A percentile compares a stretch with the other conserved stretches of the same genome.
Conservation (phyloP, 78 protist genomes). For the Trichosphaerium sp. region DNA sequence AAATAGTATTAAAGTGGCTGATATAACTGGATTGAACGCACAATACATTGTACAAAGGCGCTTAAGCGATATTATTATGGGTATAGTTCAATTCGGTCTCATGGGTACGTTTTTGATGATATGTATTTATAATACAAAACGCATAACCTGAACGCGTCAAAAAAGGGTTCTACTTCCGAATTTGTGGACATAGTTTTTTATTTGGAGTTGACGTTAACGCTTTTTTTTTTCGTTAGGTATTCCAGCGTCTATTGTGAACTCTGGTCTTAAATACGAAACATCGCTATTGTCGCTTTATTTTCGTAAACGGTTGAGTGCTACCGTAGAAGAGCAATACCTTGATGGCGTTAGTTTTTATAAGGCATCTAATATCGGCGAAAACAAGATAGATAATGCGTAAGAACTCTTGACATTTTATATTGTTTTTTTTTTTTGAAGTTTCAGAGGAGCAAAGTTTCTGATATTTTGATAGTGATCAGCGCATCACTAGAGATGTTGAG, state of each 20-base stretch:
- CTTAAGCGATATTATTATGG: conserved; percentile 31
- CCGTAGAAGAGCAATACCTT: conserved; percentile 37
- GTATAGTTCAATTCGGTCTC: conserved; percentile 34
- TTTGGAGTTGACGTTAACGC: too few relatives aligned
- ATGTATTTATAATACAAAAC: too few relatives aligned
- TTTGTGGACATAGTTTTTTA: too few relatives aligned
- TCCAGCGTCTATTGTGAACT: conserved; percentile 41
- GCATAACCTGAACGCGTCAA: too few relatives aligned
- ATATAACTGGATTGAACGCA: conserved; percentile 47
- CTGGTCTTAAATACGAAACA: conserved; percentile 37
- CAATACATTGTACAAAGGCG: conserved; percentile 38
- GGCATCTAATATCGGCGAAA: conserved; percentile 37
- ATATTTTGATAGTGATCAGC: conserved; percentile 40
- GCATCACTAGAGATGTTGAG: conserved; percentile 57
- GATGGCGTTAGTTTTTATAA: conserved; percentile 58
- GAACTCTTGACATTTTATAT: neutral
- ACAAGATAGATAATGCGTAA: conserved; percentile 52
- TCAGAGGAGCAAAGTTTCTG: neutral
- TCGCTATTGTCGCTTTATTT: conserved; percentile 42
- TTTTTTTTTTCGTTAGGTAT: too few relatives aligned
- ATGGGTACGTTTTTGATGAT: too few relatives aligned
- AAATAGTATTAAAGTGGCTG: conserved; percentile 36
- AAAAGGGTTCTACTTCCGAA: too few relatives aligned
- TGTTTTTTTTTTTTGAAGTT: neutral
- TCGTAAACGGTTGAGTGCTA: conserved; percentile 25